These are phyloP conservation scores for Pelargonium cotyledonis DNA, from an alignment of 441 rosid genomes.

Conservation along the genomic window DNA sequence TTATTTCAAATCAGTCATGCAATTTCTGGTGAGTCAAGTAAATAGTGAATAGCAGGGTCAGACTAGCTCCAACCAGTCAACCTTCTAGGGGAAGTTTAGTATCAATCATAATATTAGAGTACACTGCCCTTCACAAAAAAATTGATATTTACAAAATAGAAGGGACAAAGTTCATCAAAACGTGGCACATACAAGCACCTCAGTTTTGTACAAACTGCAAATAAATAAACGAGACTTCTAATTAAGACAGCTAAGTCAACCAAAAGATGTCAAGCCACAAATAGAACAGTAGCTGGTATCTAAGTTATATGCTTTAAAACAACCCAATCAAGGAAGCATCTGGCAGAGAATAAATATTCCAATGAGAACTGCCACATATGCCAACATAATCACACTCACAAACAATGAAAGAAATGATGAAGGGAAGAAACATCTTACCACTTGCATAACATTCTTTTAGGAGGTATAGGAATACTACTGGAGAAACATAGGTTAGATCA, in stretches of 20 bases:
- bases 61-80: neutral
- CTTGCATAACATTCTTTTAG: constrained; percentile 74
- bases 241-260: too few relatives aligned
- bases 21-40: neutral
- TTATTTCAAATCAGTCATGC: neutral
- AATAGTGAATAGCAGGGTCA: neutral
- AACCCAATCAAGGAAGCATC: too few relatives aligned
- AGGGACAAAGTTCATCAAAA: neutral
- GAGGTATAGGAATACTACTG: constrained; percentile 72
- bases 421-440: constrained; percentile 37
- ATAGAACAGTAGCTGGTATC: too few relatives aligned
- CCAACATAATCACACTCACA: neutral
- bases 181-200: neutral
- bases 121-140: neutral
- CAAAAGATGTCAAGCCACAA: too few relatives aligned
- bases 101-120: neutral
- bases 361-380: neutral
- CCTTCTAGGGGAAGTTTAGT: neutral
- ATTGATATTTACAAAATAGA: neutral
- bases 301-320: too few relatives aligned
- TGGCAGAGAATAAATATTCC: too few relatives aligned
- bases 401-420: constrained; percentile 8
- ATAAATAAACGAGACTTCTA: too few relatives aligned
- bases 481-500: constrained; percentile 58
- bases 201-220: too few relatives aligned